These are phyloP conservation scores for Suillus variegatus DNA, from an alignment of 768 basidiomycete species.

Conservation along the genomic window DNA sequence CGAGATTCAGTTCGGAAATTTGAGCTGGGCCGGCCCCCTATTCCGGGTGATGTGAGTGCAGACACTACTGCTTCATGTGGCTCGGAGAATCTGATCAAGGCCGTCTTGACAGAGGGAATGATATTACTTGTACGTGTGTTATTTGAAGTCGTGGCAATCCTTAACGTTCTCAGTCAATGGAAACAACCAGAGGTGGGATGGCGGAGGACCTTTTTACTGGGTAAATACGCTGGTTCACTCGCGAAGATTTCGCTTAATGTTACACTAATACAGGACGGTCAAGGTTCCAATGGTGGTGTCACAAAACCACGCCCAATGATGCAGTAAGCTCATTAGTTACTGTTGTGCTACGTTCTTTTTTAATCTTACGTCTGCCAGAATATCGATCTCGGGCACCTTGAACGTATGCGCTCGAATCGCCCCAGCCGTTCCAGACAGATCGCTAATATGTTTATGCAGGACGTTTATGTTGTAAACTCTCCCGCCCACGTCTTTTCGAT, in stretches of 20 bases:
- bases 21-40: conserved; percentile 54
- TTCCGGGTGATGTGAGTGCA: conserved; percentile 48
- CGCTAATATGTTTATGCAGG: conserved; percentile 19
- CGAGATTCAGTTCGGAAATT: conserved; percentile 55
- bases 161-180: conserved; percentile 34
- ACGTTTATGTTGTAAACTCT: conserved; percentile 40
- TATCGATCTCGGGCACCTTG: conserved; percentile 42
- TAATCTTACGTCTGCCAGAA: conserved; percentile 23
- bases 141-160: not conserved
- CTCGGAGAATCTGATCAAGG: not conserved
- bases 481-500: conserved; percentile 38
- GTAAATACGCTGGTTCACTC: conserved; percentile 19
- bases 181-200: conserved; percentile 42
- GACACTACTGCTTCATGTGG: not conserved
- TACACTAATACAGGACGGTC: conserved; percentile 26
- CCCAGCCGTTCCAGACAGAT: not conserved
- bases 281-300: conserved; percentile 15
- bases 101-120: conserved; percentile 39
- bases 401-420: conserved; percentile 23
- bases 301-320: conserved; percentile 42
- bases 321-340: conserved; percentile 25
- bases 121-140: conserved; percentile 46
- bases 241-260: not conserved
- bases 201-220: conserved; percentile 47
- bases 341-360: not conserved